Evolutionary conservation across 331 rosid genomes (phyloP), one percentile per base, ranked within the genome.

Genomic region (Malus hybrid): DNA sequence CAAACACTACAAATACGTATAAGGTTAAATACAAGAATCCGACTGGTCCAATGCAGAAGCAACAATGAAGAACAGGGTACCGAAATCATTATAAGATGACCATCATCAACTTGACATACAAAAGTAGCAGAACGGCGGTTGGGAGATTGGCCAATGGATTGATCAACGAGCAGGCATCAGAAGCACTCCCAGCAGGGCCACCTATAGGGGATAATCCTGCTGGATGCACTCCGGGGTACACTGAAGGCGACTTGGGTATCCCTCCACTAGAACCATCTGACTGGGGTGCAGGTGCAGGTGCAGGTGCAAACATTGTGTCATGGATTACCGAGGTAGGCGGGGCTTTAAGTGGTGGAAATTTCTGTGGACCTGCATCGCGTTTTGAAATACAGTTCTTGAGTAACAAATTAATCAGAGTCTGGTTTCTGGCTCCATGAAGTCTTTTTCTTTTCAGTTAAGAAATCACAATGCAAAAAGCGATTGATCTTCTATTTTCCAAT

Each of bases 301-400:
- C 24, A 24, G 97, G 97, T 16, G 90, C 91, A 83, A 80, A 90
- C 3, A 75, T 42, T 0, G 90, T 34, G 46, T 90, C 96, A 61
- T 56, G 80, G 29, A 63, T 54, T 63, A 88, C 90, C 7, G 96
- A 36, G 13, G 95, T 77, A 34, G 97, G 99, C 13, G 99, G 99
- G 22, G 88, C 99, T 48, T 82, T 59, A 9, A 92, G 91, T 3
- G 93, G 90, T 20, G 97, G 99, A 67, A 92, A 88, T 87, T 81
- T 82, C 67, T 83, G 97, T 1, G 83, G 73, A 65, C 92, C 99
- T 94, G 99, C 70, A 78, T 55, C 36, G 76, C 69, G 59, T 67
- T 85, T 79, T 65, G 52, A 72, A 66, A 18, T 12, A 39, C 12
- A 69, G 15, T 10, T 10, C 24, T 34, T 57, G 33, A 34, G 55